Evolutionary conservation across 2,329 filamentous ascomycete species (phyloP).

Genomic region (Pestalotiopsis sp.): DNA sequence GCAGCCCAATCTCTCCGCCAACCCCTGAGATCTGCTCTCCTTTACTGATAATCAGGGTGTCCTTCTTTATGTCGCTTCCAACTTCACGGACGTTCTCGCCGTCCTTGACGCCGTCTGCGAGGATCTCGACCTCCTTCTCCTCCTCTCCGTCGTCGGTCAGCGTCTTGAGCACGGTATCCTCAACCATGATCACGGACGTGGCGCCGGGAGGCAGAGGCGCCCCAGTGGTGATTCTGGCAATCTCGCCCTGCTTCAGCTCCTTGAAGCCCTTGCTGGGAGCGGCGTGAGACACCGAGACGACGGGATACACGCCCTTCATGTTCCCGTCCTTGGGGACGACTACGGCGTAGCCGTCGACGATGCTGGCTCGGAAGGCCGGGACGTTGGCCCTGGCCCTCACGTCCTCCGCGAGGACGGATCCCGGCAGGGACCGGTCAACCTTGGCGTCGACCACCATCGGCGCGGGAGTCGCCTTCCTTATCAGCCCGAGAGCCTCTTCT

Average conservation of each 20-base stretch:
- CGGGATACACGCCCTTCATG: slow-evolving; percentile 80
- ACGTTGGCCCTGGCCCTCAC: slow-evolving; percentile 81
- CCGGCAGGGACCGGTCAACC: slow-evolving; percentile 69
- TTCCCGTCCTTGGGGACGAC: slow-evolving; percentile 64
- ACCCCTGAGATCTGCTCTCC: slow-evolving; percentile 84
- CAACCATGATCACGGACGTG: slow-evolving; percentile 94
- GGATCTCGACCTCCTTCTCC: slow-evolving; percentile 85
- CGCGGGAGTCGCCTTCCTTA: slow-evolving; percentile 71
- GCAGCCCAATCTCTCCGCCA: slow-evolving; percentile 87
- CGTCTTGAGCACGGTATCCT: slow-evolving; percentile 80
- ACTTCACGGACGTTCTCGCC: slow-evolving; percentile 91
- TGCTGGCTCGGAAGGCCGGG: slow-evolving; percentile 91
- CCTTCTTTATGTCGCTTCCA: slow-evolving; percentile 80
- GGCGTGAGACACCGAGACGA: slow-evolving; percentile 85
- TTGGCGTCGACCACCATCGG: slow-evolving; percentile 58
- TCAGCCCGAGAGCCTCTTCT: slow-evolving; percentile 73
- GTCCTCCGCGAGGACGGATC: slow-evolving; percentile 80
- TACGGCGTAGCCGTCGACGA: slow-evolving; percentile 94
- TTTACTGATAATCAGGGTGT: slow-evolving; percentile 69
- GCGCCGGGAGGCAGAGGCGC: slow-evolving; percentile 87
- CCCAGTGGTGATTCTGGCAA: slow-evolving; percentile 92
- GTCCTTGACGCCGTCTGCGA: slow-evolving; percentile 72
- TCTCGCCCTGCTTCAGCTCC: slow-evolving; percentile 69
- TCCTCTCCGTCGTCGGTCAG: slow-evolving; percentile 80
- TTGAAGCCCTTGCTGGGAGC: slow-evolving; percentile 66